Base-by-base conservation (phyloP, 352 stramenopile species). In the Vaucheria bursata region DNA sequence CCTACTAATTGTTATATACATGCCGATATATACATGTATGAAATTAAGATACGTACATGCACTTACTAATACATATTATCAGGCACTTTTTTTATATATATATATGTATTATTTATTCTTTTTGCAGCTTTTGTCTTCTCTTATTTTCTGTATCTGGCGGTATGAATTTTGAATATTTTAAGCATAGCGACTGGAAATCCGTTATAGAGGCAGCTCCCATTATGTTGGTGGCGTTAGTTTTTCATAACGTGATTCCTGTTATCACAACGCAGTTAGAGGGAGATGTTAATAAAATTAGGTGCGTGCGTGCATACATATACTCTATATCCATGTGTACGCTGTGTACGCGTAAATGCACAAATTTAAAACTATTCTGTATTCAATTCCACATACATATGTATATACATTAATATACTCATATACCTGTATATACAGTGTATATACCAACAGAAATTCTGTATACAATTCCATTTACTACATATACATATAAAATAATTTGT, bases 231-330 rank as follows among this genome's bases (percentile, higher is more conserved):
- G 80, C 86, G 1, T 77, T 90, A 73, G 88, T 90, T 0, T 92
- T 86, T 79, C 88, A 92, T 81, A 90, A 90, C 67, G 85, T 92
- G 7, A 81, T 92, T 7, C 88, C 88, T 0, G 85, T 87, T 40
- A 87, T 92, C 6, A 87, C 87, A 0, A 85, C 84, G 32, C 84
- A 89, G 67, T 76, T 92, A 31, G 85, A 90, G 81, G 87, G 85
- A 32, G 86, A 91, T 68, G 78, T 81, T 4, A 74, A 70, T 3
- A 88, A 89, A 71, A 90, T 90, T 52, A 88, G 77, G 1, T 85
- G 74, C 6, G 59, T 69, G 25, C 25, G 45, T 59, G 25, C 45
- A 59, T 59, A 25, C 25, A 59, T 25, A 59, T 59, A 59, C 45
- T 59, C 25, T 25, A 59, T 18, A 59, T 18, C 12, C 25, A 59